Evolutionary conservation across 2,329 filamentous ascomycete species (phyloP), one percentile per base, ranked within the genome.

Genomic region (Fusarium paranaense): DNA sequence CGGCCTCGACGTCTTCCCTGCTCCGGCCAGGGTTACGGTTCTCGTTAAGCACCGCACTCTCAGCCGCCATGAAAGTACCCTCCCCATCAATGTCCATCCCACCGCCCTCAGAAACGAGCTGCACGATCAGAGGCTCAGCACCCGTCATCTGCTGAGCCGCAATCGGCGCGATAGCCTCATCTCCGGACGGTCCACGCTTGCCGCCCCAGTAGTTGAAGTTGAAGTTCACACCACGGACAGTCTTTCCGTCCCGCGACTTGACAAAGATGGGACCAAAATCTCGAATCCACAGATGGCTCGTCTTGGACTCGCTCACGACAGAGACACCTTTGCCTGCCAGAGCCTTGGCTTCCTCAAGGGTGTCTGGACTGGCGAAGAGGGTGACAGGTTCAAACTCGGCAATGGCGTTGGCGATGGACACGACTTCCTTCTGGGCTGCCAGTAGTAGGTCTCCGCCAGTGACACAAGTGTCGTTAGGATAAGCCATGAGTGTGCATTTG

Each of bases 151-250:
- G 35, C 11, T 30, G 22, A 6, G 56, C 33, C 14, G 56, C 56
- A 40, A 59, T 59, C 6, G 35, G 22, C 18, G 56, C 56, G 10
- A 59, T 59, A 5, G 25, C 37, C n/a, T 59, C 56, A 14, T 59
- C 56, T 40, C 56, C 56, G 16, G 56, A 59, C 20, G 56, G 20
- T n/a, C 35, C 56, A 7, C 56, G 56, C 11, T 59, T 59, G 16
- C 10, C 22, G 7, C 56, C 56, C 56, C 56, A 59, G 56, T 59
- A 59, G 37, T 59, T 59, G 35, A 59, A 59, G 25, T 59, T 59
- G 25, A 59, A 59, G 35, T 42, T 40, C 16, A 59, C 32, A 14
- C 56, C 56, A 35, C 56, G 37, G 10, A 59, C 56, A 27, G 37
- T 14, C 56, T 42, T 40, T 40, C 16, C 56, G 37, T 59, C 56